These are phyloP conservation scores for Fragaria nilgerrensis DNA, from an alignment of 306 rosid genomes.

Conservation along the genomic window DNA sequence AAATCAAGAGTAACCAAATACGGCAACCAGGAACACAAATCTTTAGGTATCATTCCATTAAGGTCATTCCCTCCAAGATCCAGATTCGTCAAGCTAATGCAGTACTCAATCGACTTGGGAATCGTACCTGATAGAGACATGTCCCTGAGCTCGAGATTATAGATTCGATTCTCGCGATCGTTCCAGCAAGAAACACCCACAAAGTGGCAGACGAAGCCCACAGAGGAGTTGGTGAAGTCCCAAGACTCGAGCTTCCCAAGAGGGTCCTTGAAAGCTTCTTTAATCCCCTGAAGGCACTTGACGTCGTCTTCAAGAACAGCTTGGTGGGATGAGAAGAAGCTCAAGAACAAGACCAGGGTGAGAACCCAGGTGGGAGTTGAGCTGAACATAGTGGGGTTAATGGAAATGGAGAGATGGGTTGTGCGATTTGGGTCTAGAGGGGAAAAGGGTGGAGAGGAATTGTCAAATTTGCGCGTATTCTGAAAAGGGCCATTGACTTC, in stretches of 20 bases:
- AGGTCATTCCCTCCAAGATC: constrained; percentile 63
- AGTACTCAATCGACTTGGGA: constrained; percentile 54
- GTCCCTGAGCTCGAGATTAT: constrained; percentile 44
- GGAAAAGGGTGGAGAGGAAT: neutral
- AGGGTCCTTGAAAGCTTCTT: constrained; percentile 37
- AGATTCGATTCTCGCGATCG: constrained; percentile 61
- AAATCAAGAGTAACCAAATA: constrained; percentile 63
- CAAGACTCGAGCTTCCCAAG: constrained; percentile 32
- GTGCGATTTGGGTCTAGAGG: neutral
- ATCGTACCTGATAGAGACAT: constrained; percentile 55
- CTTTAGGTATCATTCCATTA: constrained; percentile 49
- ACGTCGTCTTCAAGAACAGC: constrained; percentile 48
- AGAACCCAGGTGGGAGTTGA: neutral
- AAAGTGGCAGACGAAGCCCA: constrained; percentile 58
- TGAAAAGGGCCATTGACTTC: constrained; percentile 28
- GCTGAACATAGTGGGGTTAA: constrained; percentile 11
- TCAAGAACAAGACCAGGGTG: constrained; percentile 8
- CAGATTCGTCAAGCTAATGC: constrained; percentile 54
- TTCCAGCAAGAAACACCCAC: constrained; percentile 79
- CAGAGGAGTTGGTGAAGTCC: constrained; percentile 61
- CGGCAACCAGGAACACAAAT: constrained; percentile 69
- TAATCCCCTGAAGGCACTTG: constrained; percentile 55
- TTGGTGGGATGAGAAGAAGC: constrained; percentile 28
- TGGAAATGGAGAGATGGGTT: neutral
- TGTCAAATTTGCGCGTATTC: constrained; percentile 7